A percentile compares a stretch with the other conserved stretches of the same genome.
These are phyloP conservation scores for Aschersonia sp. DNA, from an alignment of 2,329 filamentous ascomycete genomes.

Conservation along the genomic window DNA sequence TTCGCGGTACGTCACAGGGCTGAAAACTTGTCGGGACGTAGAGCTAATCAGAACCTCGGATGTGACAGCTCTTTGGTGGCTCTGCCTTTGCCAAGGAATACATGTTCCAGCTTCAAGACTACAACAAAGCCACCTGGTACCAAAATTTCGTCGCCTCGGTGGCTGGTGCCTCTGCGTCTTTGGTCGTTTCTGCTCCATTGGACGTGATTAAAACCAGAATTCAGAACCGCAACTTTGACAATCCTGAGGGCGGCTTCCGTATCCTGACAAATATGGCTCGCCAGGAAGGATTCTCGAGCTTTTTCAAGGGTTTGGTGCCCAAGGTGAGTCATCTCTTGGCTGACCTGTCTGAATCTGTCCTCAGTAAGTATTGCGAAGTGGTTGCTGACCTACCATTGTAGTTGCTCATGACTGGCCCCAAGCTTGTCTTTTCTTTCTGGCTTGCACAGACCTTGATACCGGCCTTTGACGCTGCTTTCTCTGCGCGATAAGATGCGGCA, in stretches of 20 bases:
- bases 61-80: constrained; percentile 72
- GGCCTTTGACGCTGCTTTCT: constrained; percentile 51
- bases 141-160: constrained; percentile 98
- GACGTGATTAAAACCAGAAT: constrained; percentile 98
- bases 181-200: constrained; percentile 87
- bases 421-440: constrained; percentile 99
- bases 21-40: background rate
- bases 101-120: constrained; percentile 76
- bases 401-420: constrained; percentile 97
- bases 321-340: constrained; percentile 38
- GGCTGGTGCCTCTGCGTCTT: constrained; percentile 84
- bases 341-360: background rate
- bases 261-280: constrained; percentile 88
- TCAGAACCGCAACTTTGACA: constrained; percentile 97
- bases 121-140: constrained; percentile 86
- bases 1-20: constrained; percentile 57
- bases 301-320: constrained; percentile 95
- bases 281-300: constrained; percentile 71
- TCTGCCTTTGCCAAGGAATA: constrained; percentile 97
- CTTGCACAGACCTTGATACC: constrained; percentile 96
- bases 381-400: constrained; percentile 14
- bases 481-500: background rate
- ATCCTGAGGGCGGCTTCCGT: constrained; percentile 84
- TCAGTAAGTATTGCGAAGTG: no score
- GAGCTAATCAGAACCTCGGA: background rate